A percentile compares a stretch with the other conserved stretches of the same genome.
phyloP scores from a whole-genome alignment of 495 filamentous ascomycete genomes.

The Penicillium maclennaniae region DNA sequence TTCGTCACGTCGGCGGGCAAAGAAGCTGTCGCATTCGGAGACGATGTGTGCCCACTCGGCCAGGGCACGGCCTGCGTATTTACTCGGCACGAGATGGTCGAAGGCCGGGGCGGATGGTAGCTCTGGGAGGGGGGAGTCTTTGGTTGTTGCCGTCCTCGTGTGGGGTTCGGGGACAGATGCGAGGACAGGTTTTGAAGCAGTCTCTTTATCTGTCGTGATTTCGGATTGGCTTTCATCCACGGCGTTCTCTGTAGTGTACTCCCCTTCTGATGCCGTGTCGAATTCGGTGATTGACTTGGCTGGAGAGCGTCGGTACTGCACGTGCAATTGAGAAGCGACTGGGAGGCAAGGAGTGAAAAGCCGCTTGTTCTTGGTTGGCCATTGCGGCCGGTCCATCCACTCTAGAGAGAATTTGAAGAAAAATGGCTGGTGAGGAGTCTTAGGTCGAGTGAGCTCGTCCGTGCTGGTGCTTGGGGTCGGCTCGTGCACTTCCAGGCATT shows the following conservation, averaged over 20 bases:
- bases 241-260: slow-evolving; percentile 15
- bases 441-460: slow-evolving; percentile 31
- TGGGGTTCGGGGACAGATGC: slow-evolving; percentile 7
- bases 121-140: slow-evolving; percentile 22
- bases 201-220: not conserved
- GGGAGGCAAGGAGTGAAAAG: slow-evolving; percentile 76
- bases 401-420: slow-evolving; percentile 79
- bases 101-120: slow-evolving; percentile 18
- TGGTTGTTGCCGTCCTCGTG: slow-evolving; percentile 13
- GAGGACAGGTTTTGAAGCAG: slow-evolving; percentile 4
- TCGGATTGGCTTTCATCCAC: slow-evolving; percentile 11
- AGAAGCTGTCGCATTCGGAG: slow-evolving; percentile 86
- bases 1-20: slow-evolving; percentile 79
- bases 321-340: slow-evolving; percentile 53
- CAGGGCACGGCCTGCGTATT: slow-evolving; percentile 82
- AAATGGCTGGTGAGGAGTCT: slow-evolving; percentile 54
- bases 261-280: slow-evolving; percentile 27
- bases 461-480: slow-evolving; percentile 18
- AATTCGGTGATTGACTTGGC: slow-evolving; percentile 20
- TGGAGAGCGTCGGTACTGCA: slow-evolving; percentile 34
- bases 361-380: slow-evolving; percentile 51
- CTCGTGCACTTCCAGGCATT: slow-evolving; percentile 29
- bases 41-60: slow-evolving; percentile 89
- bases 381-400: slow-evolving; percentile 59
- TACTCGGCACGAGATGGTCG: slow-evolving; percentile 44